Base-by-base conservation (phyloP, 805 yeast genomes). In the Teunomyces tritomae region DNA sequence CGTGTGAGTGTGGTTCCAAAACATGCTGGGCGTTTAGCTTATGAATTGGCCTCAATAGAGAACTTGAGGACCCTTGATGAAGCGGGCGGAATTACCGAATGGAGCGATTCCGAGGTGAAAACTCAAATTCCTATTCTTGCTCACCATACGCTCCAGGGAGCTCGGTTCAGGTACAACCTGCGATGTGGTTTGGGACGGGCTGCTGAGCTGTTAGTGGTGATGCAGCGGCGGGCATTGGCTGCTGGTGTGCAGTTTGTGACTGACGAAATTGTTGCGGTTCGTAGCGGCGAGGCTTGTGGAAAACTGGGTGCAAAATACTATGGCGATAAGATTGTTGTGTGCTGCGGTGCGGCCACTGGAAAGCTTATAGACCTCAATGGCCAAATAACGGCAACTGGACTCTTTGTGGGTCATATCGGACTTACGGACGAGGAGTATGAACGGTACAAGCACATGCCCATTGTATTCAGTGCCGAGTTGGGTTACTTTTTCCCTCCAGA, bases 401-500 rank as follows among this genome's bases (percentile, higher is more conserved):
- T 37, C 17, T 37, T n/a, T 37, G 29, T 37, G 10, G 40, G 40
- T 14, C 40, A 37, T 29, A 9, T 37, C 11, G 29, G 14, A n/a
- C 40, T 37, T 14, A 24, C 40, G 5, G 17, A 37, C 29, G 40
- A 11, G 7, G 40, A 37, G 29, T 37, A 37, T 28, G 2, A 5
- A n/a, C 27, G 13, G 10, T 26, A n/a, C 7, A n/a, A 13, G 10
- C 40, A 20, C 28, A 24, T 37, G 40, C 40, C 40, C 11, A 26
- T 37, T 8, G 40, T 37, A 10, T 37, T 37, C 11, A 37, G 29
- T 13, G 40, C 40, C 14, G 20, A 37, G 6, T 37, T 37, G 40
- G 40, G 40, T 8, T 37, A 37, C 29, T 37, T 37, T 37, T 37
- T 37, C 29, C 40, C 40, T 28, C 28, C 40, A 11, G 40, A 37